phyloP scores from a whole-genome alignment of 768 basidiomycete species.

The Leccinum variicolor region DNA sequence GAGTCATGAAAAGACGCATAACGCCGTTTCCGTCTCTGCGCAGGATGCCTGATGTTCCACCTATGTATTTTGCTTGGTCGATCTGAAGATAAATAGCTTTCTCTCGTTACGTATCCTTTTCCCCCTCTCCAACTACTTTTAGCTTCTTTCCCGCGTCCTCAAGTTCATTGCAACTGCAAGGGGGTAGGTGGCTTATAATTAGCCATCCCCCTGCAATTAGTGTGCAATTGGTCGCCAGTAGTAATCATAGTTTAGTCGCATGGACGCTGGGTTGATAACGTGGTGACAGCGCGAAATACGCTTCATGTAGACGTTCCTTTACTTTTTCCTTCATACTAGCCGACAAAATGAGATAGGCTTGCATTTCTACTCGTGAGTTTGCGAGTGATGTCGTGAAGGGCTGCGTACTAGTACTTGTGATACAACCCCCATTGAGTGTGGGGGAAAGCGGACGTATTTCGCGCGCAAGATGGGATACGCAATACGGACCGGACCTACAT shows the following conservation, averaged over 20 bases:
- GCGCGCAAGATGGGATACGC: too few species aligned
- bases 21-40: background rate
- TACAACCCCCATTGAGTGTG: too few species aligned
- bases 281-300: background rate
- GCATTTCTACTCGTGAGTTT: background rate
- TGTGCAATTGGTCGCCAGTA: background rate
- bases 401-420: background rate
- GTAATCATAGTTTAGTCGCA: background rate
- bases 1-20: constrained; percentile 25
- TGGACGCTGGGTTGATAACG: background rate
- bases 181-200: background rate
- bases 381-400: background rate
- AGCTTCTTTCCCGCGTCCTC: background rate
- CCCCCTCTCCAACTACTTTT: background rate
- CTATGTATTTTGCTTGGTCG: background rate
- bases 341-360: background rate
- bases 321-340: background rate
- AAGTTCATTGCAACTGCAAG: background rate
- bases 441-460: too few species aligned
- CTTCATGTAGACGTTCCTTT: background rate
- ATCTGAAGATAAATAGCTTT: background rate
- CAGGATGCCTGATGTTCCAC: background rate
- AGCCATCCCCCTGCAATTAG: background rate
- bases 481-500: too few species aligned
- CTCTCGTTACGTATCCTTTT: background rate